A percentile compares a stretch with the other conserved stretches of the same genome.
Conservation (phyloP, 148 eudicot genomes). For the Silene latifolia region DNA sequence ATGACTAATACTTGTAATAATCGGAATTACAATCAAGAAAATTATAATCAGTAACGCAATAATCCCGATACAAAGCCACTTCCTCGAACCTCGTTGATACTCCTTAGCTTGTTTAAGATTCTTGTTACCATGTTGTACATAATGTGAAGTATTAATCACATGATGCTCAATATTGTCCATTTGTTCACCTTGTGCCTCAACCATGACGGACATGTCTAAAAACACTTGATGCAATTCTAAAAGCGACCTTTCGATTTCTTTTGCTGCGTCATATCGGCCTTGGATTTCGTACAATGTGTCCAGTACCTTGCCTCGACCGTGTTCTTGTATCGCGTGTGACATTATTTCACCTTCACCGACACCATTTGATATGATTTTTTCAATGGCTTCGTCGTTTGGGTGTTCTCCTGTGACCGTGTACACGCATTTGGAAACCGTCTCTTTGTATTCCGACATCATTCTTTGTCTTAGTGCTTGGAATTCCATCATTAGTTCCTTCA, state of each 20-base stretch:
- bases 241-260: conserved; percentile 76
- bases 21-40: conserved; percentile 55
- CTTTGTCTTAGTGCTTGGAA: conserved; percentile 74
- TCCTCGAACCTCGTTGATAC: conserved; percentile 66
- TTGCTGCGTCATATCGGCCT: conserved; percentile 74
- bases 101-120: conserved; percentile 67
- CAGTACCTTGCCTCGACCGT: conserved; percentile 81
- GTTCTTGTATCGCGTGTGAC: conserved; percentile 79
- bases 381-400: conserved; percentile 73
- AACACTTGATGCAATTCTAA: conserved; percentile 90
- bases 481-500: conserved; percentile 91
- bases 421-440: conserved; percentile 66
- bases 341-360: conserved; percentile 64
- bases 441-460: conserved; percentile 87
- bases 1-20: conserved; percentile 53
- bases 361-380: conserved; percentile 60
- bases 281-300: conserved; percentile 95
- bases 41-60: conserved; percentile 55
- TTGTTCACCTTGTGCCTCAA: conserved; percentile 86
- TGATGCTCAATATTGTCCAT: conserved; percentile 93
- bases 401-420: conserved; percentile 87
- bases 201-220: conserved; percentile 95
- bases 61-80: conserved; percentile 69
- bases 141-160: conserved; percentile 67
- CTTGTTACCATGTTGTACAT: conserved; percentile 59